These are phyloP conservation scores for Styphnolobium japonicum DNA, from an alignment of 306 rosid genomes.

Conservation along the genomic window DNA sequence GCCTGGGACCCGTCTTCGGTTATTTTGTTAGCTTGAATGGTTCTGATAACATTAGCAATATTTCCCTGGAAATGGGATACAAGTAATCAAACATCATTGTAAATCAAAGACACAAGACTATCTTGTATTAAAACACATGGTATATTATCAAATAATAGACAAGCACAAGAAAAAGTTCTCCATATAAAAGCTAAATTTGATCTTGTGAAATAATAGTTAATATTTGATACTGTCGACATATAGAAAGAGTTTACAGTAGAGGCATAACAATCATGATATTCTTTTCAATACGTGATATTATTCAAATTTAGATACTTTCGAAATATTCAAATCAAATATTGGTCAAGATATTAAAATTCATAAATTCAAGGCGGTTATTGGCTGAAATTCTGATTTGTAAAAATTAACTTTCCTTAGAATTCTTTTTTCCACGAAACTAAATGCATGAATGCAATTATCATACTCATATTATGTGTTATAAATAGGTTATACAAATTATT, in stretches of 20 bases:
- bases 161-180: not conserved
- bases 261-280: not conserved
- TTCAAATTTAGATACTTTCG: not conserved
- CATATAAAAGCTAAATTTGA: not conserved
- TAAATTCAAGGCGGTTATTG: not conserved
- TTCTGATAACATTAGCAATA: constrained; percentile 64
- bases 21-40: constrained; percentile 71
- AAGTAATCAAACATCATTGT: not conserved
- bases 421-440: not conserved
- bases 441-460: not conserved
- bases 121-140: not conserved
- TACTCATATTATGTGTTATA: not conserved
- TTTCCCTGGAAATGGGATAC: constrained; percentile 55
- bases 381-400: constrained; percentile 1
- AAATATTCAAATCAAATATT: not conserved
- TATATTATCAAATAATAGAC: not conserved
- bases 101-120: not conserved
- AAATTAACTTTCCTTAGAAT: not conserved
- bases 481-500: not conserved
- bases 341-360: not conserved
- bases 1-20: constrained; percentile 74
- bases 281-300: not conserved
- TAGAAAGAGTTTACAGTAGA: not conserved
- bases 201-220: not conserved
- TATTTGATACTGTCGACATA: not conserved